These are phyloP conservation scores for Pythium phragmiticola DNA, from an alignment of 352 stramenopile genomes.

Conservation along the genomic window DNA sequence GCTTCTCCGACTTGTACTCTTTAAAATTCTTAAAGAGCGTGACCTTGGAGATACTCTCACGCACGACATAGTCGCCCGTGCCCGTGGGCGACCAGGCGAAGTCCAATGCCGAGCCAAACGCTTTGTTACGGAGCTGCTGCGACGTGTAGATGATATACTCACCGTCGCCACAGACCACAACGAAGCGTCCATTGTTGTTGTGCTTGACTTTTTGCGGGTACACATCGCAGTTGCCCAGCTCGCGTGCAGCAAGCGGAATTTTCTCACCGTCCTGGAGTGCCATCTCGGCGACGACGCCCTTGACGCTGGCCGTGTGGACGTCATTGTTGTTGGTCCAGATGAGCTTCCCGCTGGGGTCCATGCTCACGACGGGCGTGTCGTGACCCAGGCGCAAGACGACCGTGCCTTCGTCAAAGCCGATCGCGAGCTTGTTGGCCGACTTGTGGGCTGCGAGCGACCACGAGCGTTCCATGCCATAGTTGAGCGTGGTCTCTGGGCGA, in stretches of 20 bases:
- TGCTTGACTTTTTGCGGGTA: constrained; percentile 98
- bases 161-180: constrained; percentile 97
- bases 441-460: constrained; percentile 92
- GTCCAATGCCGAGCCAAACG: constrained; percentile 96
- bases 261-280: constrained; percentile 88
- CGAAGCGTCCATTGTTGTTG: constrained; percentile 99
- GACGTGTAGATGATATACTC: constrained; percentile 99
- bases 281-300: constrained; percentile 81
- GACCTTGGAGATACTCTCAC: constrained; percentile 94
- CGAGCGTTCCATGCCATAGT: constrained; percentile 99
- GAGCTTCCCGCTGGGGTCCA: constrained; percentile 97
- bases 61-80: constrained; percentile 98
- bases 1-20: constrained; percentile 93
- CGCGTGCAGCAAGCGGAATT: constrained; percentile 76
- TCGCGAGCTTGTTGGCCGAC: constrained; percentile 90
- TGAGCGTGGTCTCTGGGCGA: constrained; percentile 97
- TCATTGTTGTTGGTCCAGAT: constrained; percentile 99
- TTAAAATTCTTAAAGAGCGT: constrained; percentile 99
- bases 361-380: constrained; percentile 97
- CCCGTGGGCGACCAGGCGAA: constrained; percentile 97
- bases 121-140: constrained; percentile 94
- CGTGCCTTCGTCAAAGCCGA: constrained; percentile 94
- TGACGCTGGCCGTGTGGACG: constrained; percentile 94
- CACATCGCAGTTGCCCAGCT: constrained; percentile 97
- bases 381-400: constrained; percentile 97